phyloP scores from a whole-genome alignment of 345 rosid species.

The Conringia planisiliqua region DNA sequence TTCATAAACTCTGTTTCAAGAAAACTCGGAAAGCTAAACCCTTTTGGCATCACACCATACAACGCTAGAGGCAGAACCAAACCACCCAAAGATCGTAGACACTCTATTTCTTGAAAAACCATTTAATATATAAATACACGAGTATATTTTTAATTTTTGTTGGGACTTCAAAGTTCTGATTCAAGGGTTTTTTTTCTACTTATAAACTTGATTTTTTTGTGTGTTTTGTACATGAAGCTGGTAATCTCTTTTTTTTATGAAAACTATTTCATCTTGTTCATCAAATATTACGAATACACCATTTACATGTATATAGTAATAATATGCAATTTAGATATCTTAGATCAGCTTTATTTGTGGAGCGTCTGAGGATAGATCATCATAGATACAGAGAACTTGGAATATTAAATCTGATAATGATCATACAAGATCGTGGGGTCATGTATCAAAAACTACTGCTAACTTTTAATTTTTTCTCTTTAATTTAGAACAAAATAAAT shows the following conservation, averaged over 20 bases:
- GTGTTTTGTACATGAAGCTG: conserved; percentile 15
- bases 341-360: neutral
- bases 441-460: neutral
- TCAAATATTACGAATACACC: neutral
- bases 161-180: conserved; percentile 16
- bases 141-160: conserved; percentile 8
- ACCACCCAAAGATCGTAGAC: conserved; percentile 74
- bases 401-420: conserved; percentile 23
- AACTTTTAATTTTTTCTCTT: neutral
- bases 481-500: neutral
- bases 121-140: neutral
- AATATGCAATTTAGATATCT: neutral
- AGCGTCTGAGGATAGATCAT: conserved; percentile 2
- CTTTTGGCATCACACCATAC: conserved; percentile 56
- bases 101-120: conserved; percentile 70
- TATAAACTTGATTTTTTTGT: neutral
- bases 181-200: neutral
- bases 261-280: neutral
- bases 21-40: conserved; percentile 75
- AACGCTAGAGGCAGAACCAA: conserved; percentile 48
- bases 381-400: conserved; percentile 28
- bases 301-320: neutral
- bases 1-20: conserved; percentile 70
- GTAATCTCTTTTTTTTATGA: neutral
- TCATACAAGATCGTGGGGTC: conserved; percentile 26